Evolutionary conservation across 768 basidiomycete genomes (phyloP), one percentile per base, ranked within the genome.

Genomic region (Psilocybe cubensis): DNA sequence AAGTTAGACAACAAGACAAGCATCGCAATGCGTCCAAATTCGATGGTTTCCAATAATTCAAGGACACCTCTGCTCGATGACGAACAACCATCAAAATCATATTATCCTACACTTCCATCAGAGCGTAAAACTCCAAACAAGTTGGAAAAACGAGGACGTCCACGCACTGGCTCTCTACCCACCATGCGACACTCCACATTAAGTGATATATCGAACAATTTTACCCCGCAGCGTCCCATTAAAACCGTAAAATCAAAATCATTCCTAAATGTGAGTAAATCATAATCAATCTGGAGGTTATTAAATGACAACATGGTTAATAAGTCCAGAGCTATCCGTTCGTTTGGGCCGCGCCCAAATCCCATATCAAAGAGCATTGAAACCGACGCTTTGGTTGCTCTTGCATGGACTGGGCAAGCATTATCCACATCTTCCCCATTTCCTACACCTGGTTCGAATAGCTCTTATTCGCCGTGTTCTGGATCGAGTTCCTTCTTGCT

Each of bases 401-500:
- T 72, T 0, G 69, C 72, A 42, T 73, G 72, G 72, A 72, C 67
- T 3, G 72, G 72, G 12, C 61, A 66, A 29, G 38, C 60, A 17
- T 58, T 62, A 17, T 28, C 63, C 11, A 61, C 56, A 21, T 50
- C 55, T 3, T 56, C 61, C 14, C 57, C 65, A 28, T 52, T 52
- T 27, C 27, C 55, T 20, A 48, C 56, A 8, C 51, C 59, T 12
- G 31, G 47, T 18, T 49, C 54, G 27, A 57, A 58, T 21, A 38
- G 45, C 38, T 50, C 56, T 14, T 42, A 35, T 14, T 57, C 55
- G 24, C 21, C 40, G 12, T 12, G 18, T 23, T 18, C 18, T 20
- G 31, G 31, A 12, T 49, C 56, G 17, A 27, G 20, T 20, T 47
- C 55, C 18, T 50, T 51, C 35, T 59, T 21, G 17, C 29, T 49